phyloP scores from a whole-genome alignment of 2,329 filamentous ascomycete genomes.

The Penicillium psychrosexuale region DNA sequence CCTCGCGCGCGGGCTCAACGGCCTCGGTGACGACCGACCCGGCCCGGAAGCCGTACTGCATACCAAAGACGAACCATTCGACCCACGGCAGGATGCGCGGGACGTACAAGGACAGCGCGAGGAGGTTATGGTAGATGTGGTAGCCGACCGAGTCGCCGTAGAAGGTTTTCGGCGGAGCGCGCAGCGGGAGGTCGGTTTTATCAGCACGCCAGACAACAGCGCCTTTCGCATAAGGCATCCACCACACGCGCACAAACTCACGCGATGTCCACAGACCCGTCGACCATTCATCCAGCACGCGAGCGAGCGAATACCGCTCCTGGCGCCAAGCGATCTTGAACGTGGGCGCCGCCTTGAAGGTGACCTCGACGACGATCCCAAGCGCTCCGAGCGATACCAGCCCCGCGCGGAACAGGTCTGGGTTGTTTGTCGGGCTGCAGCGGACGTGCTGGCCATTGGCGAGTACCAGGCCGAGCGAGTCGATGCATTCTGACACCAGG shows the following conservation, averaged over 20 bases:
- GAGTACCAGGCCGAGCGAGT: conserved; percentile 73
- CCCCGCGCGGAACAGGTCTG: conserved; percentile 81
- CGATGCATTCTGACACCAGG: conserved; percentile 74
- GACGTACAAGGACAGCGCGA: conserved; percentile 73
- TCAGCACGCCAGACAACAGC: conserved; percentile 89
- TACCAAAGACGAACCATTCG: conserved; percentile 94
- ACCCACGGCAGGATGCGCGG: conserved; percentile 80
- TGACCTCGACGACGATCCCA: conserved; percentile 86
- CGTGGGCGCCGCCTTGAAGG: conserved; percentile 73
- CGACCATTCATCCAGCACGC: conserved; percentile 70
- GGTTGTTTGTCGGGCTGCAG: conserved; percentile 66
- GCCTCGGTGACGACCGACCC: conserved; percentile 67
- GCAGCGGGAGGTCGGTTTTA: conserved; percentile 63
- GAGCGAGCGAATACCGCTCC: conserved; percentile 66
- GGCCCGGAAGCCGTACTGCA: conserved; percentile 85
- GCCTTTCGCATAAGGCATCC: conserved; percentile 87
- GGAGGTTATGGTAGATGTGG: conserved; percentile 85
- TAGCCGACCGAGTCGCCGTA: conserved; percentile 82
- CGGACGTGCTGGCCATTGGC: conserved; percentile 70
- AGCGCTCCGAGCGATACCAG: conserved; percentile 84
- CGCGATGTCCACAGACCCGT: conserved; percentile 73
- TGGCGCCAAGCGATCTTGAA: conserved; percentile 88
- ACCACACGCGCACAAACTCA: conserved; percentile 95
- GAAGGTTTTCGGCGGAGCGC: conserved; percentile 64
- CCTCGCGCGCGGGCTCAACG: conserved; percentile 73